These are phyloP conservation scores for Whalleya microplaca DNA, from an alignment of 2,329 filamentous ascomycete genomes.

Conservation along the genomic window DNA sequence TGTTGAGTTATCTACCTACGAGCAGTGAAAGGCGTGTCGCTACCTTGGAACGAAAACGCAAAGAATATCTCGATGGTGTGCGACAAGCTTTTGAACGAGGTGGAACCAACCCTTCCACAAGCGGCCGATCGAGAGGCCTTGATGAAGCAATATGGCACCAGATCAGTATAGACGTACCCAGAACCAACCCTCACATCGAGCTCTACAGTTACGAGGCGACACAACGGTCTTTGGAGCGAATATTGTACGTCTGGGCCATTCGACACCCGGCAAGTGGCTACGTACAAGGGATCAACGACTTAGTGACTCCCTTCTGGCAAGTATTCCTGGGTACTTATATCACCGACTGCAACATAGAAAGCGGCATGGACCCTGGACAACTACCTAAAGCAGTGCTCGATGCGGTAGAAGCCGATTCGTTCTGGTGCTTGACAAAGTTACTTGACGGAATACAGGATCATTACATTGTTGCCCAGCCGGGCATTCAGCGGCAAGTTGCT, in stretches of 20 bases:
- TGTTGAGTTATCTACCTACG: conserved; percentile 94
- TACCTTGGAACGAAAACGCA: conserved; percentile 90
- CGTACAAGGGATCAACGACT: conserved; percentile 97
- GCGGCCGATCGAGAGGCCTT: conserved; percentile 65
- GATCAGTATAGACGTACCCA: conserved; percentile 96
- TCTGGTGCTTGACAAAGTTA: conserved; percentile 97
- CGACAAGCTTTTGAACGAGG: conserved; percentile 71
- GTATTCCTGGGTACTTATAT: conserved; percentile 95
- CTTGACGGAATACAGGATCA: conserved; percentile 99
- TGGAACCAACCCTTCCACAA: conserved; percentile 48
- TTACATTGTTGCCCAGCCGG: conserved; percentile 96
- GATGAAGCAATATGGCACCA: conserved; percentile 99
- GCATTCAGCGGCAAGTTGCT: conserved; percentile 91
- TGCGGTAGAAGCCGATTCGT: conserved; percentile 95
- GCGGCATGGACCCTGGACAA: conserved; percentile 95
- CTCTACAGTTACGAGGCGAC: conserved; percentile 96
- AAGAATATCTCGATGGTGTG: conserved; percentile 95
- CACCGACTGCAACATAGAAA: conserved; percentile 88
- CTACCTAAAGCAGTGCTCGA: conserved; percentile 88
- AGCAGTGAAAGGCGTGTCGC: conserved; percentile 90
- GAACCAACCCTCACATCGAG: conserved; percentile 94
- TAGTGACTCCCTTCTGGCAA: conserved; percentile 97
- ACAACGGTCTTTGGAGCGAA: conserved; percentile 89
- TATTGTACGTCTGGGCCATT: conserved; percentile 97
- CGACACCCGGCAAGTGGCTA: conserved; percentile 96